A percentile compares a stretch with the other conserved stretches of the same genome.
These are phyloP conservation scores for Myxozyma udenii DNA, from an alignment of 805 yeast genomes.

Conservation along the genomic window DNA sequence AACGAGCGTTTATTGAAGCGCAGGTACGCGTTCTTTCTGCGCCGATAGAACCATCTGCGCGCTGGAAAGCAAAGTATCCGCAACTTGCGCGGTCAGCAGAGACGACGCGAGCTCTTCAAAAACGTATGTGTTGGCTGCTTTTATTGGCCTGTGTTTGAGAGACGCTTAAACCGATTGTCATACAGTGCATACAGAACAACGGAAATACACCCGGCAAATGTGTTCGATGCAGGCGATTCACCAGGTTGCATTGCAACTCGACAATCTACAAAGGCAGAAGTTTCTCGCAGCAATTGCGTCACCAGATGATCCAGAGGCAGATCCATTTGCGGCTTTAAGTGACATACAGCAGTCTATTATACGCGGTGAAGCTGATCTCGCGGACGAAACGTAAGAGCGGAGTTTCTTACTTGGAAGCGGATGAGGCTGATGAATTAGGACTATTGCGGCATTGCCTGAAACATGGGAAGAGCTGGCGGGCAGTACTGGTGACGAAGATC, in stretches of 20 bases:
- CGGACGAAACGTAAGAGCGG: neutral
- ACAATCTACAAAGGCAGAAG: conserved; percentile 11
- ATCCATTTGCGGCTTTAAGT: neutral
- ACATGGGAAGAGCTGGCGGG: conserved; percentile 19
- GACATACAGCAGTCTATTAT: conserved; percentile 10
- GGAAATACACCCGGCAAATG: conserved; percentile 4
- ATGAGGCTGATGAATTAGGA: conserved; percentile 1
- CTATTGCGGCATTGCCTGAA: conserved; percentile 17
- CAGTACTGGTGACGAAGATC: neutral
- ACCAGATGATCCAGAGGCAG: conserved; percentile 4
- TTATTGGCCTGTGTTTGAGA: too few relatives aligned
- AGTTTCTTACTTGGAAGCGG: neutral
- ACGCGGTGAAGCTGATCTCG: conserved; percentile 12
- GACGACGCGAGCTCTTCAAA: conserved; percentile 7
- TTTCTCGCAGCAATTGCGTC: conserved; percentile 1
- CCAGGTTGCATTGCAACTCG: conserved; percentile 26
- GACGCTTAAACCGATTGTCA: too few relatives aligned
- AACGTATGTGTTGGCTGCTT: too few relatives aligned
- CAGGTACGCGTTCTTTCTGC: conserved; percentile 18
- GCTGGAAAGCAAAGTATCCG: conserved; percentile 13
- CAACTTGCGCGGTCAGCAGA: conserved; percentile 7
- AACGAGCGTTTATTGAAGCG: conserved; percentile 24
- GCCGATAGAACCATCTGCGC: conserved; percentile 18
- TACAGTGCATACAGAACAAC: conserved; percentile 19
- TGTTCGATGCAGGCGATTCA: conserved; percentile 24